phyloP scores from a whole-genome alignment of 805 yeast species.

The Candida lessepsii region DNA sequence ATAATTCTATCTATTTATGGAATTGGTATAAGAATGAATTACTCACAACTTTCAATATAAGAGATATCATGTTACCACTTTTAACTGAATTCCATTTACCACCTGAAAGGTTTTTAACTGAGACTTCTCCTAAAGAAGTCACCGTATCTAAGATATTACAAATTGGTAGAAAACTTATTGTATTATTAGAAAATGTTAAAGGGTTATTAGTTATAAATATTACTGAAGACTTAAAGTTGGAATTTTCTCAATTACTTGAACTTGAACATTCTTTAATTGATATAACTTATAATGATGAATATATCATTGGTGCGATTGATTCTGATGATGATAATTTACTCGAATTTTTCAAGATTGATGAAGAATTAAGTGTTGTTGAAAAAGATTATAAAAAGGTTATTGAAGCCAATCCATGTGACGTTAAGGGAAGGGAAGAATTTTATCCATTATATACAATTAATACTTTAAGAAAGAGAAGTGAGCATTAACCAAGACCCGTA shows the following conservation, averaged over 20 bases:
- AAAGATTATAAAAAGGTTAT: slow-evolving; percentile 19
- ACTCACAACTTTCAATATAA: slow-evolving; percentile 49
- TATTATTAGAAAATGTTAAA: slow-evolving; percentile 53
- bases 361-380: not conserved
- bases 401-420: slow-evolving; percentile 29
- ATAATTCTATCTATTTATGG: slow-evolving; percentile 71
- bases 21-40: slow-evolving; percentile 59
- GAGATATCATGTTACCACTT: slow-evolving; percentile 36
- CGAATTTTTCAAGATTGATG: not conserved
- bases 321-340: slow-evolving; percentile 26
- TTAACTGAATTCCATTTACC: slow-evolving; percentile 60
- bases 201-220: slow-evolving; percentile 40
- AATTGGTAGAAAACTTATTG: slow-evolving; percentile 29
- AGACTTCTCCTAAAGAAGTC: slow-evolving; percentile 50
- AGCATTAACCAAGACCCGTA: slow-evolving; percentile 51
- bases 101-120: slow-evolving; percentile 60
- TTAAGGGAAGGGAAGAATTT: slow-evolving; percentile 34
- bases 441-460: slow-evolving; percentile 50
- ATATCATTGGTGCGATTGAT: slow-evolving; percentile 31
- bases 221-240: slow-evolving; percentile 21
- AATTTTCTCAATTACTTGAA: slow-evolving; percentile 29
- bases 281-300: slow-evolving; percentile 20
- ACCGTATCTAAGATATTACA: slow-evolving; percentile 34
- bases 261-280: slow-evolving; percentile 28
- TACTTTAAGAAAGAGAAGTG: slow-evolving; percentile 60